Conservation (phyloP, 495 filamentous ascomycete genomes). For the Xylaria scruposa region DNA sequence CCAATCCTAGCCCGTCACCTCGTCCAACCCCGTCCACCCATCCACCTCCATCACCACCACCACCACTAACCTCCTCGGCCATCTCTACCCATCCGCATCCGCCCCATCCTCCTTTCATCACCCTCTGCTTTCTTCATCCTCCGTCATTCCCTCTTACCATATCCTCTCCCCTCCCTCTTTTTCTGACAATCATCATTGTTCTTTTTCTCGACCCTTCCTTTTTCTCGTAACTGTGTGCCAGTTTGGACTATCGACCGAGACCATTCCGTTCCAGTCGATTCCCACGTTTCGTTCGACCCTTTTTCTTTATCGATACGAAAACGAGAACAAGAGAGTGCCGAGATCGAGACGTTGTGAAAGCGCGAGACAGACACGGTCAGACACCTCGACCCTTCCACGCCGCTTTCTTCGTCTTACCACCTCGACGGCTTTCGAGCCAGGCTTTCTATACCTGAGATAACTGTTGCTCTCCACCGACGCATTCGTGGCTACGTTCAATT, state of each 20-base stretch:
- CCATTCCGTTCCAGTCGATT: slow-evolving; percentile 26
- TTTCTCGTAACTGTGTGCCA: slow-evolving; percentile 34
- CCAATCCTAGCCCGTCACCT: slow-evolving; percentile 1
- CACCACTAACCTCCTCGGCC: slow-evolving; percentile 16
- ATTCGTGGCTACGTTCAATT: slow-evolving; percentile 27
- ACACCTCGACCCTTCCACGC: background rate
- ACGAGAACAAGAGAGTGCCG: background rate
- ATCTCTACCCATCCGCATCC: slow-evolving; percentile 10
- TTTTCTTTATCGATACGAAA: slow-evolving; percentile 29
- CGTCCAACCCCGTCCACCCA: slow-evolving; percentile 1
- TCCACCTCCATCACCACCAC: background rate
- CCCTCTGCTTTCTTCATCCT: slow-evolving; percentile 35
- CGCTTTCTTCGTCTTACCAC: background rate
- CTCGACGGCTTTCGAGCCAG: background rate
- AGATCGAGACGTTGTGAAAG: slow-evolving; percentile 4
- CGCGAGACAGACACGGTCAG: background rate
- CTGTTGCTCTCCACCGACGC: slow-evolving; percentile 24
- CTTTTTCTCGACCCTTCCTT: slow-evolving; percentile 33
- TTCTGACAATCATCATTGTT: slow-evolving; percentile 17
- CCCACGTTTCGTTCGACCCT: slow-evolving; percentile 27
- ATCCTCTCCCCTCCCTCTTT: slow-evolving; percentile 36
- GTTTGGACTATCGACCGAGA: slow-evolving; percentile 34
- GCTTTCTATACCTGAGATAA: slow-evolving; percentile 18
- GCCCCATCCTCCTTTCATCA: slow-evolving; percentile 29
- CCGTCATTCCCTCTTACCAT: slow-evolving; percentile 32